Conservation (phyloP, 148 eudicot genomes). For the Spergularia bocconei region DNA sequence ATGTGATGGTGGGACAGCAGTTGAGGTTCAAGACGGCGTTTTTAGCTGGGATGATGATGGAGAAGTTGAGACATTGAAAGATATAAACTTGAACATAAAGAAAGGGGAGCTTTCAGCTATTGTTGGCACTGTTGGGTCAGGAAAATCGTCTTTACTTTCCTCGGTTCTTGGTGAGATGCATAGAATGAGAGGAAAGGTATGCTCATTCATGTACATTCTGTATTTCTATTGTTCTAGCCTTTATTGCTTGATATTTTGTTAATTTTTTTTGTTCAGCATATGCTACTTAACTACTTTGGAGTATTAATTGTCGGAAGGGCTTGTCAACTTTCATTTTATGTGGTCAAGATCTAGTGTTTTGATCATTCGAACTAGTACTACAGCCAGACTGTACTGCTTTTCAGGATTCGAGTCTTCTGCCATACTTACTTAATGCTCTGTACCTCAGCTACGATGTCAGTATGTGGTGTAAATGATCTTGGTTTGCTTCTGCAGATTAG, state of each 20-base stretch:
- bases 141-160: slow-evolving; percentile 83
- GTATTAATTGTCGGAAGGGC: too few species aligned
- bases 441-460: too few species aligned
- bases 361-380: too few species aligned
- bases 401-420: not conserved
- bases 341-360: too few species aligned
- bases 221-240: not conserved
- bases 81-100: slow-evolving; percentile 50
- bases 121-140: slow-evolving; percentile 94
- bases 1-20: slow-evolving; percentile 47
- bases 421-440: too few species aligned
- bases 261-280: not conserved
- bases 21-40: slow-evolving; percentile 58
- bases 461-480: not conserved
- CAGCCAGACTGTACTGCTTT: too few species aligned
- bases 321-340: too few species aligned
- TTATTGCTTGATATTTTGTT: not conserved
- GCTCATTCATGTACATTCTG: not conserved
- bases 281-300: not conserved
- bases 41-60: slow-evolving; percentile 93
- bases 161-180: slow-evolving; percentile 94
- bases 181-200: slow-evolving; percentile 75
- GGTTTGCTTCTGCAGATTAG: slow-evolving; percentile 39
- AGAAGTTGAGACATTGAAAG: slow-evolving; percentile 45
- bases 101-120: slow-evolving; percentile 85